Evolutionary conservation across 2,329 filamentous ascomycete species (phyloP).

Genomic region (Diplodia sapinea): DNA sequence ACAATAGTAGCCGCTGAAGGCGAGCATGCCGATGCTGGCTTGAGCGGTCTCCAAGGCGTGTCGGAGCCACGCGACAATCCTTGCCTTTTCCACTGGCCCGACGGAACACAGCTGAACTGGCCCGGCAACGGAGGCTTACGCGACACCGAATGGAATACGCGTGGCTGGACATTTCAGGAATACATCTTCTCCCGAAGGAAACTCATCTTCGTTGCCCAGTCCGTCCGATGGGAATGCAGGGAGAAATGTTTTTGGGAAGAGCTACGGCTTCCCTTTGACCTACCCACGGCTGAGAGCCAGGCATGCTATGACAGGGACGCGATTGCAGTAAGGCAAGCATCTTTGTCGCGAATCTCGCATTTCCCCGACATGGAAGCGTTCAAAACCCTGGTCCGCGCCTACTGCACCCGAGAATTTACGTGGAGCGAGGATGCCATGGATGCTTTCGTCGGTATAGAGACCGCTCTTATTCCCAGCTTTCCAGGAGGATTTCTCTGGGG

Average conservation of each 20-base stretch:
- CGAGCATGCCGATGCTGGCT: background rate
- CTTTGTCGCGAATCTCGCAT: background rate
- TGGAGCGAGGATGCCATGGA: background rate
- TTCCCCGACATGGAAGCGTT: background rate
- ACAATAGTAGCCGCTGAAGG: background rate
- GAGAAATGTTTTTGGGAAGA: slow-evolving; percentile 1
- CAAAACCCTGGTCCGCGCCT: background rate
- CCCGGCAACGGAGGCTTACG: background rate
- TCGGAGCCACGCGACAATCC: background rate
- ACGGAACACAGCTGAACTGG: background rate
- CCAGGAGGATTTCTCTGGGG: background rate
- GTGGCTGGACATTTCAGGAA: slow-evolving; percentile 25
- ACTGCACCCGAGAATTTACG: background rate
- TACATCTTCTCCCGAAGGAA: slow-evolving; percentile 8
- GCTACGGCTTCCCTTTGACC: background rate
- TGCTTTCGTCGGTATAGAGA: background rate
- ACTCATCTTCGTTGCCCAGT: slow-evolving; percentile 11
- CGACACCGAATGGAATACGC: background rate
- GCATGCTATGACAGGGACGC: background rate
- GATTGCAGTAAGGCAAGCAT: background rate
- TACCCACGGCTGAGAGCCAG: background rate
- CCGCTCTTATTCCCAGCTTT: background rate
- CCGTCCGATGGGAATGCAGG: slow-evolving; percentile 1
- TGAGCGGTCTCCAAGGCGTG: background rate
- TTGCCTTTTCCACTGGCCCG: background rate